phyloP scores from a whole-genome alignment of 1,139 yeast genomes.

The Debaryomyces sp. region DNA sequence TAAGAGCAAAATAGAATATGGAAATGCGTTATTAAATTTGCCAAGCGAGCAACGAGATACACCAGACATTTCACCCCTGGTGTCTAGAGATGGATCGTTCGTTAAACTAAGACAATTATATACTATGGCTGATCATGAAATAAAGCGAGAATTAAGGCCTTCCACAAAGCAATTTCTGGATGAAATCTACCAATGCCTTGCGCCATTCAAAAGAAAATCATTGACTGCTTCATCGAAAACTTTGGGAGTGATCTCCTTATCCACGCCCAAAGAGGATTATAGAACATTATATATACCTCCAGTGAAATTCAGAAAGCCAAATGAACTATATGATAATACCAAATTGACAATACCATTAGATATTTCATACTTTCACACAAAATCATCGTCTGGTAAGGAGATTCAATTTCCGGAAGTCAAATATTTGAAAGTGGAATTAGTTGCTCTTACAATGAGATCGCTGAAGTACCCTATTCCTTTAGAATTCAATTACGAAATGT shows the following conservation, averaged over 20 bases:
- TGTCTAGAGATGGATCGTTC: constrained; percentile 17
- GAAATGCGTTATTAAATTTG: constrained; percentile 22
- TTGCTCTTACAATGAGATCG: constrained; percentile 40
- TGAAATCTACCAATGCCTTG: constrained; percentile 34
- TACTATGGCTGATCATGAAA: constrained; percentile 22
- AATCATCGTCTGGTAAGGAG: constrained; percentile 6
- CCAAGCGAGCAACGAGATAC: constrained; percentile 10
- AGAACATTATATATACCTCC: constrained; percentile 39
- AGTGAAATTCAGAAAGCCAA: constrained; percentile 22
- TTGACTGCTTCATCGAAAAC: constrained; percentile 38
- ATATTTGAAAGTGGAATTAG: constrained; percentile 35
- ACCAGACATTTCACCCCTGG: constrained; percentile 16
- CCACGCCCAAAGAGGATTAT: constrained; percentile 39
- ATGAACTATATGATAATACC: constrained; percentile 17
- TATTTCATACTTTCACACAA: constrained; percentile 32
- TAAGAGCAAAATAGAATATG: constrained; percentile 32
- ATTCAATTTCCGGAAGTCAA: constrained; percentile 32
- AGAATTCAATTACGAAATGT: constrained; percentile 46
- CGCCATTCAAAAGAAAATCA: constrained; percentile 38
- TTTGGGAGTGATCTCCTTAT: constrained; percentile 38
- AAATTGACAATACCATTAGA: constrained; percentile 39
- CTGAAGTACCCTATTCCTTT: constrained; percentile 41
- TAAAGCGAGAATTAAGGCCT: constrained; percentile 17
- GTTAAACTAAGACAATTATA: constrained; percentile 40
- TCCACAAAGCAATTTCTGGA: constrained; percentile 23